Conservation (phyloP, 192 early-diverging fungal species). For the Mortierella claussenii region DNA sequence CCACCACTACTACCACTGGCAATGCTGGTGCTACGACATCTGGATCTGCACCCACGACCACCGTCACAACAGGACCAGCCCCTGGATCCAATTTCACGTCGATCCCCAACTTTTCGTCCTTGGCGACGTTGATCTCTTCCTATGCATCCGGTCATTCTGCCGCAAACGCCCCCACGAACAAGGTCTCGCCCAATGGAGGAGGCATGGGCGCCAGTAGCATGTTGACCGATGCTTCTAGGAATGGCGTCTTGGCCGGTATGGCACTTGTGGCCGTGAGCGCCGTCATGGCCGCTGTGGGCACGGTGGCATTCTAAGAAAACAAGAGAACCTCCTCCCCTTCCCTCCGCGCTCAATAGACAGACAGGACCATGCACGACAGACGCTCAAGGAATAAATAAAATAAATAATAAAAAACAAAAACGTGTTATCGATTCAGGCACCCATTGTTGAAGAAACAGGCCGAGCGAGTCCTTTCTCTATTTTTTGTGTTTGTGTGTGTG, state of each 20-base stretch:
- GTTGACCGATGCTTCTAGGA: background rate
- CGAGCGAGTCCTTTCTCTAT: no score
- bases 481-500: no score
- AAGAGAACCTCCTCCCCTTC: no score
- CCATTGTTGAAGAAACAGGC: no score
- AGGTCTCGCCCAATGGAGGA: background rate
- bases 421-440: no score
- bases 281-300: conserved; percentile 22
- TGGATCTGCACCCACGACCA: background rate
- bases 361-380: no score
- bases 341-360: no score
- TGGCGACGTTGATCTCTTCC: conserved; percentile 25
- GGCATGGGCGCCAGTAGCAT: background rate
- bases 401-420: no score
- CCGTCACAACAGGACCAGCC: background rate
- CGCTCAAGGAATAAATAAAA: no score
- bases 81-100: background rate
- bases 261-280: conserved; percentile 9
- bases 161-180: conserved; percentile 4
- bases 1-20: background rate
- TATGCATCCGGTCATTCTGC: conserved; percentile 14
- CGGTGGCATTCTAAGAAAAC: conserved; percentile 6
- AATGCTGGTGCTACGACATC: background rate
- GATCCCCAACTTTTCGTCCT: conserved; percentile 21
- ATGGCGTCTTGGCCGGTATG: conserved; percentile 4